Evolutionary conservation across 257 asterid genomes (phyloP), one percentile per base, ranked within the genome.

Genomic region (Schizonepeta tenuifolia): DNA sequence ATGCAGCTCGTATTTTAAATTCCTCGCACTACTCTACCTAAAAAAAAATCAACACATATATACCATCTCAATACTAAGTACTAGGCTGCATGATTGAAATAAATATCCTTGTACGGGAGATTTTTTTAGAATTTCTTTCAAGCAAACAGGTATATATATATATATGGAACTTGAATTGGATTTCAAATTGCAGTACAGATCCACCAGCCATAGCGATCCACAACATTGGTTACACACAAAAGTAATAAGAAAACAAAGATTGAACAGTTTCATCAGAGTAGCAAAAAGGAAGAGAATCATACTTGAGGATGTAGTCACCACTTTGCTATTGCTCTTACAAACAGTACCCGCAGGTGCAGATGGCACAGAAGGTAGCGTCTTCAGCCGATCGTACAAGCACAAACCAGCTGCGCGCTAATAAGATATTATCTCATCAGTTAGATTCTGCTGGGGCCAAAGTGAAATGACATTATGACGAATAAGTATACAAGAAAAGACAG

Each of bases 361-460:
- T 63, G 83, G 82, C 68, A 87, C 69, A 66, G 93, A 80, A 40
- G 88, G 95, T 63, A 90, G 87, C 86, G 62, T 65, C 90, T 90
- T 95, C 81, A 95, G 76, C 68, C 85, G 87, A 70, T 85, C 90
- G 53, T 88, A 85, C 70, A 92, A 31, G 87, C 92, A 87, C 82
- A 87, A 77, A 44, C 99, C 99, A 75, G 90, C 95, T 75, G 99
- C 96, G 50, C 96, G 86, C 98, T 95, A 72, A 50, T 54, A 79
- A 74, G 51, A 75, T 44, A 76, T 18, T 38, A 69, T 55, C 63
- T 53, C 33, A 21, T 84, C 65, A 79, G 79, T 58, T 18, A n/a
- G 77, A 31, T 68, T 57, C 7, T n/a, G 18, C 41, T 15, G 50
- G 55, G 59, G 36, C 60, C 60, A 62, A 61, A 14, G 67, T 53